Evolutionary conservation across 2,329 filamentous ascomycete genomes (phyloP), one percentile per base, ranked within the genome.

Genomic region (Sporothrix dimorphospora): DNA sequence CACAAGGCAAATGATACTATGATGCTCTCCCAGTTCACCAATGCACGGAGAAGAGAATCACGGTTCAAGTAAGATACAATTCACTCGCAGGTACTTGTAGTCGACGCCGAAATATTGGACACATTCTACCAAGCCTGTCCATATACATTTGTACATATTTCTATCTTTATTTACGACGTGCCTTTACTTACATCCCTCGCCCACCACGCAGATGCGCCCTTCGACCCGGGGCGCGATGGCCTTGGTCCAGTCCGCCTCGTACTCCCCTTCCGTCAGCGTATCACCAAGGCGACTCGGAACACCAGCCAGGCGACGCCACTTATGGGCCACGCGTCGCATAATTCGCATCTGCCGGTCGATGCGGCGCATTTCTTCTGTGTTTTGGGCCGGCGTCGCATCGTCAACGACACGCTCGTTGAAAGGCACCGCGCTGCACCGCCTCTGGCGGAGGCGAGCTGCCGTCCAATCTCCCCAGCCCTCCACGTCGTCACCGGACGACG

Each of bases 221-320:
- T 97, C 94, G 9, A 95, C 74, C 72, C 87, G 86, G 0, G 94
- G 94, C 71, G 91, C 89, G 79, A 97, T 94, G 1, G 92, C 91
- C 74, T 88, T 89, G 9, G 93, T 95, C 93, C 94, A 97, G 75
- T 91, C 86, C 42, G 91, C 89, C 68, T 89, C 86, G 59, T 84
- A 84, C 73, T 90, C 89, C 0, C 83, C 86, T 68, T 89, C 84
- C 72, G 86, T 84, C 73, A 92, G 85, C 19, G 87, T 85, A 72
- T 88, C 86, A 53, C 83, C 86, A 12, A 83, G 78, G 67, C 80
- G 77, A 69, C 83, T 85, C 72, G 89, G 84, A 24, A 97, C 82
- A 0, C 90, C 89, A 0, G 91, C 89, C 73, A 89, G 81, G 27
- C 87, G 84, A 77, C 90, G 91, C 94, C 94, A 97, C 77, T 92